A percentile compares a stretch with the other conserved stretches of the same genome.
These are phyloP conservation scores for Cryptococcus sp. DNA, from an alignment of 1,284 basidiomycete species.

Conservation along the genomic window DNA sequence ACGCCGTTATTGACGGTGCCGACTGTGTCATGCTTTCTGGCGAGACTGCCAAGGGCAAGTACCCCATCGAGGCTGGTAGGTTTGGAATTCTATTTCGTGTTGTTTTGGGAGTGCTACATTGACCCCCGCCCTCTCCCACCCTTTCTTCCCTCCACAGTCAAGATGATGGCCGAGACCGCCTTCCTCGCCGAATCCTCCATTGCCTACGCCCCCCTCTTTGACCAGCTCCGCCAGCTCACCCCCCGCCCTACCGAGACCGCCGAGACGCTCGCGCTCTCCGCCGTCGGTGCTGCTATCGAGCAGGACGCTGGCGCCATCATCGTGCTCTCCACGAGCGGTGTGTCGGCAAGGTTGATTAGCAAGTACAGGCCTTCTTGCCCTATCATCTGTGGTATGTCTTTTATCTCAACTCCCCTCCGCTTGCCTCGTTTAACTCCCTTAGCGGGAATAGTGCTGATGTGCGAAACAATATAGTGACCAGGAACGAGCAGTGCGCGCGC, in stretches of 20 bases:
- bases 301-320: slow-evolving; percentile 91
- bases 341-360: slow-evolving; percentile 92
- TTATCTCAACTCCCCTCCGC: no score
- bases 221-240: slow-evolving; percentile 75
- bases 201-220: slow-evolving; percentile 87
- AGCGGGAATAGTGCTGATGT: background rate
- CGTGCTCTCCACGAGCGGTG: slow-evolving; percentile 93
- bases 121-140: no score
- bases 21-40: slow-evolving; percentile 99
- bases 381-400: slow-evolving; percentile 81
- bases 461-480: slow-evolving; percentile 66
- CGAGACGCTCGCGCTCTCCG: slow-evolving; percentile 90
- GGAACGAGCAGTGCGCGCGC: slow-evolving; percentile 91
- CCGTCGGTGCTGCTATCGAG: slow-evolving; percentile 90
- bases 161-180: slow-evolving; percentile 99
- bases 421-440: background rate
- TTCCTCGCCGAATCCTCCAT: slow-evolving; percentile 89
- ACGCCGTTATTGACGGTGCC: slow-evolving; percentile 92
- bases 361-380: slow-evolving; percentile 95
- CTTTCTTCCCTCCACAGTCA: slow-evolving; percentile 60
- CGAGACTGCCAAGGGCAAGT: slow-evolving; percentile 93
- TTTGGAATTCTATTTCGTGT: no score
- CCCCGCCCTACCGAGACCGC: slow-evolving; percentile 83
- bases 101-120: background rate
- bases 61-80: slow-evolving; percentile 86